Evolutionary conservation across 2,329 filamentous ascomycete species (phyloP), one percentile per base, ranked within the genome.

Genomic region (Fonsecaea pugnacius): DNA sequence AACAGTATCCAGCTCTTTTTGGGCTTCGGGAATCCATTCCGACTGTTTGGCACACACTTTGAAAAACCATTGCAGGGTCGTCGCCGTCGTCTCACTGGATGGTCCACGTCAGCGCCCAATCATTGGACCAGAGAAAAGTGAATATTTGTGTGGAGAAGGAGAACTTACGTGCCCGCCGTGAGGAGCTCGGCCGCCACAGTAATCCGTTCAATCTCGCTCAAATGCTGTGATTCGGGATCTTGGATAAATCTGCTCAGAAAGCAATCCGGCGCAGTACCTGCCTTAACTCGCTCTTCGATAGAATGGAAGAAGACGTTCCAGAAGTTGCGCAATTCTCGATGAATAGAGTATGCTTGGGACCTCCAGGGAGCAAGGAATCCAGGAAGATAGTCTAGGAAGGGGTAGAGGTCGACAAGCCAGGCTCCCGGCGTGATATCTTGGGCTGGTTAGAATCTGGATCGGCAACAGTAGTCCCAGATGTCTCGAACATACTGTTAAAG

Each of bases 401-500:
- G 82, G 1, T 84, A 65, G 0, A 78, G 70, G 62, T 84, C 81
- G 5, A 84, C 80, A 4, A 76, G 64, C 77, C 77, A 83, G 10
- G 72, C 74, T 4, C 80, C 79, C 1, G 80, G 79, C 10, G 48
- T 35, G 51, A 60, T 60, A 50, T 24, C 33, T 58, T 32, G 7
- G 40, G 24, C 3, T 27, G 5, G 27, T 58, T 24, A 58, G 55
- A 7, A n/a, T 50, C 38, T n/a, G n/a, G 16, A 18, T 21, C 18
- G 16, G 24, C 8, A 5, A 7, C 18, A 48, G 24, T 18, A 21
- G 24, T 27, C 40, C 12, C 9, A 16, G 38, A 10, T 18, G 10
- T 43, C 2, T 36, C 1, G 21, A 27, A 58, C 55, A 16, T 50
- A 58, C 55, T 58, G 24, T 46, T 46, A 21, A 60, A 60, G 35